Evolutionary conservation across 495 filamentous ascomycete genomes (phyloP), one percentile per base, ranked within the genome.

Genomic region (Patellaria atrata): DNA sequence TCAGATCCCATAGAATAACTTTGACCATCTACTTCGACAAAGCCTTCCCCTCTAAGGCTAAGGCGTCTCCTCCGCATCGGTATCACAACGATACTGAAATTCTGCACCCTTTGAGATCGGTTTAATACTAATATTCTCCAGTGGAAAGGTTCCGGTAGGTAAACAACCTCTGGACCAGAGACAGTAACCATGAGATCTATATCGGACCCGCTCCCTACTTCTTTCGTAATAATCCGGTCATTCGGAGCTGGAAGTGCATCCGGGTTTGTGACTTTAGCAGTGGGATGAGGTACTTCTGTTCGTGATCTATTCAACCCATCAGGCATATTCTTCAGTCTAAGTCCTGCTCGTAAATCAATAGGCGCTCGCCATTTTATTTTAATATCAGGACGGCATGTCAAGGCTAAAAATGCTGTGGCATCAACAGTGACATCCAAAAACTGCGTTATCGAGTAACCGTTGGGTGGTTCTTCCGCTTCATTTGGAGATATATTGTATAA

Each of bases 41-140:
- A n/a, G n/a, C n/a, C n/a, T n/a, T n/a, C n/a, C n/a, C n/a, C n/a
- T 71, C n/a, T 73, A 66, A 20, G 67, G 55, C 24, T 82, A 76
- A 10, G 29, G 23, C 71, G 67, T 22, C 73, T 67, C 34, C 77
- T 75, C n/a, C 82, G 68, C 40, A 76, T 79, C 0, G 82, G 81
- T 17, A 93, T 70, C 2, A 75, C 76, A n/a, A 79, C 55, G 14
- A 96, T 65, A 5, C 80, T 76, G 17, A 96, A 70, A 49, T 86
- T 91, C 7, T 82, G 74, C 19, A 76, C 58, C 16, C 62, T 53
- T 27, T 60, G 53, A 19, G 70, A 77, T 22, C 80, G 77, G 54
- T 96, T 96, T 32, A 93, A 79, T 14, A 96, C 73, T 51, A 93
- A 84, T 13, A 93, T 71, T 25, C 70, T 67, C 87, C 86, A 94